Evolutionary conservation across 2,329 filamentous ascomycete genomes (phyloP), one percentile per base, ranked within the genome.

Genomic region (Phaeosphaeriaceae sp.): DNA sequence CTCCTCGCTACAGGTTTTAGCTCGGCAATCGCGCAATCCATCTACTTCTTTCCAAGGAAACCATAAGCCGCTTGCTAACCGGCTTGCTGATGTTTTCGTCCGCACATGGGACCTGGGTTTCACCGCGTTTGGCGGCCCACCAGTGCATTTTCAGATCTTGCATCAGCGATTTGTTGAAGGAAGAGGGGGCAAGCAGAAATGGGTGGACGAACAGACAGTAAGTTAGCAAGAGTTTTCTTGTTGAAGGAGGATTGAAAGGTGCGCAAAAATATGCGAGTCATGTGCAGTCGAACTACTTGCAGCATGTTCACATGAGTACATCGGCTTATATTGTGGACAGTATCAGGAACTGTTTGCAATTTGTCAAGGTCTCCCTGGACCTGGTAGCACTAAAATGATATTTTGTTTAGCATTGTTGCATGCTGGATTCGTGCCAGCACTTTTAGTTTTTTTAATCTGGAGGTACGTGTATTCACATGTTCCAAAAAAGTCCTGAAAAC

Each of bases 331-430:
- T 13, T 4, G 12, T 5, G 30, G 30, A 33, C 13, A 87, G 84
- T 90, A 87, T 68, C 85, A 88, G 67, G 87, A 90, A 63, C 78
- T 90, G 0, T 90, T 90, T 68, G 86, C 84, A 18, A 73, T 90
- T 37, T 83, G 81, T 15, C 87, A 90, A 71, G 84, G 84, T 1
- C 76, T 90, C 2, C 85, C 84, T 0, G 87, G 87, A 0, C 88
- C 87, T 0, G 87, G 60, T 0, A 87, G 83, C 54, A 90, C 87
- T 1, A 90, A 90, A 64, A 87, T 90, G 83, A 67, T 84, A 0
- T 90, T 88, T 52, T 87, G 83, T 51, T 83, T 90, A 32, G 83
- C 85, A 30, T 69, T 88, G 15, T 80, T 89, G 7, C 85, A 84
- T 51, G 80, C 80, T 9, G 87, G 87, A 0, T 74, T 87, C 4